Evolutionary conservation across 176 grass and related monocot species (phyloP), one percentile per base, ranked within the genome.

Genomic region (Phragmites australis): DNA sequence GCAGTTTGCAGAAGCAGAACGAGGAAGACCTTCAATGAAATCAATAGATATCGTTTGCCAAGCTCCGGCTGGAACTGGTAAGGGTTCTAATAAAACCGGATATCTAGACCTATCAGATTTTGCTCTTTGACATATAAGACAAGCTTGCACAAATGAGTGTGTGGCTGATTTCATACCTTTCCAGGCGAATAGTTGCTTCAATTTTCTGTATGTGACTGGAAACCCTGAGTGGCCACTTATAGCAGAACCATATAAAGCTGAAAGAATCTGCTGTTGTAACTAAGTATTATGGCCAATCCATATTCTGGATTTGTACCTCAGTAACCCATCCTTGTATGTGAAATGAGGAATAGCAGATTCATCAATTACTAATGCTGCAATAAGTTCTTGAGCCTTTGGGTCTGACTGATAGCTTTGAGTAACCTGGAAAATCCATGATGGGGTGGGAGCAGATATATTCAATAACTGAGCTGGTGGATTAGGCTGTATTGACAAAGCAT

Each of bases 381-480:
- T 37, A 37, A 37, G 34, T 37, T 37, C 34, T 37, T 37, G 34
- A 37, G 34, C 34, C 5, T 37, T 37, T 2, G 34, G 34, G 34
- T 37, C 34, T 5, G 2, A 2, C 5, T n/a, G 8, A 7, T n/a
- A 9, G 0, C 51, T 6, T 54, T 6, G 19, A 37, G 5, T 37
- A 5, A 54, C 51, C 1, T 8, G 0, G 1, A 8, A 6, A 18
- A 9, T 4, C 6, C 51, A n/a, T 8, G 8, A 1, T 8, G 19
- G 51, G 0, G 51, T 54, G 2, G 6, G 8, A 6, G 4, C 1
- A n/a, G 19, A 54, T 0, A 54, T 8, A 22, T 0, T 1, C 6
- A n/a, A 8, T 0, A 6, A 4, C 19, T n/a, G 6, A 6, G 3
- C 0, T 1, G 19, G 6, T 2, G 1, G 1, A 9, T n/a, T 18